Conservation (phyloP, 2,329 filamentous ascomycete species). For the Phialemoniopsis sp. region DNA sequence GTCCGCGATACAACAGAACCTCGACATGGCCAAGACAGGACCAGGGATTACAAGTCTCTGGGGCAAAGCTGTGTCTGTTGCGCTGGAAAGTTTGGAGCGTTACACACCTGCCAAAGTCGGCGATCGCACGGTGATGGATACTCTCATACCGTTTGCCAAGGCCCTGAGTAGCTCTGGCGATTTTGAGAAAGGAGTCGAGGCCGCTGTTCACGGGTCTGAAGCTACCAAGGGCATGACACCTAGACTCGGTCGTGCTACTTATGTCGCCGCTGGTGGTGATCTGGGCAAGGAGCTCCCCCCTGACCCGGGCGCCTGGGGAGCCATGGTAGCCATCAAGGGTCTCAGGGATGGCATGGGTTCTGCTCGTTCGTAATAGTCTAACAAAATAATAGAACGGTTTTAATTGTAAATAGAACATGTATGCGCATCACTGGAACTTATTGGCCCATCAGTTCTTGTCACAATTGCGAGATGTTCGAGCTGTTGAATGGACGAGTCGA, state of each 20-base stretch:
- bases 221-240: slow-evolving; percentile 62
- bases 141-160: slow-evolving; percentile 48
- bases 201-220: slow-evolving; percentile 56
- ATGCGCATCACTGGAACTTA: too few species aligned
- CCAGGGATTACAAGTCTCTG: slow-evolving; percentile 26
- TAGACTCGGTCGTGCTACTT: slow-evolving; percentile 63
- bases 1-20: slow-evolving; percentile 25
- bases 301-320: slow-evolving; percentile 68
- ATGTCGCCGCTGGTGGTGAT: slow-evolving; percentile 52
- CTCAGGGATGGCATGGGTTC: slow-evolving; percentile 17
- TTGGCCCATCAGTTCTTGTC: slow-evolving; percentile 10
- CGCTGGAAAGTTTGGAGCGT: slow-evolving; percentile 39
- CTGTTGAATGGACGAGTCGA: neutral
- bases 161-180: slow-evolving; percentile 34
- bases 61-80: slow-evolving; percentile 34
- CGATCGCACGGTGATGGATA: slow-evolving; percentile 55
- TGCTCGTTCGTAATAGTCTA: neutral
- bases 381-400: too few species aligned
- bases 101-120: slow-evolving; percentile 53
- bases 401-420: too few species aligned
- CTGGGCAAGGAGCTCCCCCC: slow-evolving; percentile 48
- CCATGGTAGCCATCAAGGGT: slow-evolving; percentile 50
- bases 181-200: slow-evolving; percentile 52
- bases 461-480: too few species aligned
- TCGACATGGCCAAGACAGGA: slow-evolving; percentile 17